Base-by-base conservation (phyloP, 176 grass and related monocot species). In the Phoenix dactylifera region DNA sequence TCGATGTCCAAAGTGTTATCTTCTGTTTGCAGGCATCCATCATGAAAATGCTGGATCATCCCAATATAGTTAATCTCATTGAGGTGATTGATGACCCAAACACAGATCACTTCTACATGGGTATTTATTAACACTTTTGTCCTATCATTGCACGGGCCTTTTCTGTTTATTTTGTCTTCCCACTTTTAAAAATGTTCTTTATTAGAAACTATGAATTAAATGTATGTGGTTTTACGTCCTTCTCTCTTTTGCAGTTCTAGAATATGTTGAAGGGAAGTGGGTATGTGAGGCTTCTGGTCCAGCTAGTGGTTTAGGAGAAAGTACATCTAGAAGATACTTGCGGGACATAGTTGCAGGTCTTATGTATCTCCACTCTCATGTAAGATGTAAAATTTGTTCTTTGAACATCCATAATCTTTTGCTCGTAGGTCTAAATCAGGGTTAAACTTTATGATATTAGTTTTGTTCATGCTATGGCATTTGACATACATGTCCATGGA, bases 41-140 rank as follows among this genome's bases (percentile, higher is more conserved):
- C 74, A 97, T 97, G 87, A 88, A 97, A 85, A 82, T 85, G 72
- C 54, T 97, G 78, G 75, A 87, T 66, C 87, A 97, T 77, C 87
- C 92, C 57, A 91, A 91, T 77, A 88, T 91, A 63, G 84, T 97
- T 79, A 97, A 97, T 85, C 83, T 88, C 22, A 71, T 97, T 64
- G 92, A 97, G 79, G 92, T 85, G 77, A 97, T 97, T 72, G 76
- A 97, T 73, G 87, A 85, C 53, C 87, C 59, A 73, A 70, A 83
- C 7, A 75, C 74, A 64, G 84, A 88, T 66, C 79, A 97, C 83
- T 85, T 97, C 55, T 94, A 85, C 72, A 85, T 94, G 89, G 84
- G 87, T 97, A 83, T 82, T 58, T 64, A 2, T 0, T 60, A 48
- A 74, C 15, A 65, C 49, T 52, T 35, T 25, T 19, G 23, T 15